Base-by-base conservation (phyloP, 495 filamentous ascomycete genomes). In the Astrothelium subdiscretum region DNA sequence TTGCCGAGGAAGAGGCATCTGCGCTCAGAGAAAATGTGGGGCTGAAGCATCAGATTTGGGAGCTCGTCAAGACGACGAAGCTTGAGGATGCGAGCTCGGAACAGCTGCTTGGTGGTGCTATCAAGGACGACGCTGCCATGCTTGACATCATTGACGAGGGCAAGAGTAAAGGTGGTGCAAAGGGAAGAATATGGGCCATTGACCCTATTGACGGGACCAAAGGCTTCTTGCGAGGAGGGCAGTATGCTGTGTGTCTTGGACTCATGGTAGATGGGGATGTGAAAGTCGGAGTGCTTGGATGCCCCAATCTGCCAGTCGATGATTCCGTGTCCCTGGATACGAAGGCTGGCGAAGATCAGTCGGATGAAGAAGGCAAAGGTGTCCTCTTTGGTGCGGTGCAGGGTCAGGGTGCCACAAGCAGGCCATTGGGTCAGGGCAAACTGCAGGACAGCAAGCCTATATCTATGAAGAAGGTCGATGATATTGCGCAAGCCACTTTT, bases 201-300 rank as follows among this genome's bases (percentile, higher is more conserved):
- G 94, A 99, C 75, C 94, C 94, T 40, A 95, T 99, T 63, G 94
- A 99, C 73, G 94, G 94, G 52, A 99, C 94, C 61, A 94, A 95
- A 74, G 94, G 94, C 29, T 99, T 99, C 76, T 79, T 99, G 59
- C 81, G 94, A 57, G 95, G 95, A n/a, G 94, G 90, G 20, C 94
- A 99, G 76, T 99, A 99, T 71, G 94, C 94, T 26, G 90, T 99
- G 31, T 96, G 91, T 72, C 81, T 99, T 0, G 94, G 82, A 32
- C 75, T 99, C 68, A 87, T 99, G 68, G 89, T 90, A 31, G 90
- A 97, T 66, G 94, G 92, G n/a, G 85, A 95, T 57, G 90, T 96
- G 64, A 92, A 92, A 71, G 90, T 95, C 59, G 94, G 92, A 59
- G 95, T 92, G 58, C 81, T 99, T 40, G 95, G 88, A 63, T 96